Evolutionary conservation across 768 basidiomycete species (phyloP), one percentile per base, ranked within the genome.

Genomic region (Russula emetica): DNA sequence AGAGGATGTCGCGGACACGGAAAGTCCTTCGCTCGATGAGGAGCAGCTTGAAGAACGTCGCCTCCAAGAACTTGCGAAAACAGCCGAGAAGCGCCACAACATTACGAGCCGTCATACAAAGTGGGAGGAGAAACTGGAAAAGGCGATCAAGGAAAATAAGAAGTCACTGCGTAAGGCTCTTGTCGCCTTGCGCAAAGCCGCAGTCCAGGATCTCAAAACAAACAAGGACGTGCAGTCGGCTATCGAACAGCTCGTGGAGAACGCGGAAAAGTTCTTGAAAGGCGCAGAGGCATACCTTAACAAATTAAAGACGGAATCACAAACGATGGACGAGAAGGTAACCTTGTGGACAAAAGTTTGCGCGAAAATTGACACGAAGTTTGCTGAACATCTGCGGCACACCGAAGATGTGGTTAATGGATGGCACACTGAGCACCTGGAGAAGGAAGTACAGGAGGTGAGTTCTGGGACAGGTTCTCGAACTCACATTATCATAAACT

Each of bases 281-380:
- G 89, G 88, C 10, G 77, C 86, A 3, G 86, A 89, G 58, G 80
- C 77, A 18, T 90, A 86, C 70, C 69, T 88, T 57, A 78, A 75
- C 67, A 88, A 85, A 68, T 78, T 83, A 38, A 77, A 75, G 66
- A 73, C 74, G 36, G 78, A 78, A 63, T 66, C 66, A 44, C 69
- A 76, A 47, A 69, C 71, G 55, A 60, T 70, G 5, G 78, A 78
- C 10, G 80, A 81, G 66, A 82, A 80, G 67, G 67, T 71, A 40
- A 68, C 70, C 5, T 68, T 78, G 11, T 82, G 81, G 80, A 77
- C 78, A 26, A 74, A 74, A 16, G 78, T 83, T 34, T 70, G 79
- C 1, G 71, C 71, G 36, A 82, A 82, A 60, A 76, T 83, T 36
- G 72, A 76, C 40, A 71, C 74, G 56, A 80, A 78, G 69, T 83